These are phyloP conservation scores for Sporothrix globosa DNA, from an alignment of 2,329 filamentous ascomycete genomes.

Conservation along the genomic window DNA sequence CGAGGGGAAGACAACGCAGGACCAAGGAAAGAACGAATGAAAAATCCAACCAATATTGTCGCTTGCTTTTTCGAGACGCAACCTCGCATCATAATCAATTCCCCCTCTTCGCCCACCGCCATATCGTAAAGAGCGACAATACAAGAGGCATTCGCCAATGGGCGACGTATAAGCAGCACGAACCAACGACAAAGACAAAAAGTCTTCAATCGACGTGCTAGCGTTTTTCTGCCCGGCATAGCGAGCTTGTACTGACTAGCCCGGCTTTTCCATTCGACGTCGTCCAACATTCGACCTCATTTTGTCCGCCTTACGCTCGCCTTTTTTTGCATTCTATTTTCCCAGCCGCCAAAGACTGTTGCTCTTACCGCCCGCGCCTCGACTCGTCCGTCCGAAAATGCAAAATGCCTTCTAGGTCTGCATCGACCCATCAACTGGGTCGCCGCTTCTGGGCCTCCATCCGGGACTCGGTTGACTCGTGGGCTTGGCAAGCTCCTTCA, in stretches of 20 bases:
- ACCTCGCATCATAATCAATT: constrained; percentile 7
- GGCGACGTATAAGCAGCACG: constrained; percentile 18
- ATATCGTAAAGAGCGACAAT: not conserved
- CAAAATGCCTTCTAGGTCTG: constrained; percentile 44
- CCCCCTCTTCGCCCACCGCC: constrained; percentile 16
- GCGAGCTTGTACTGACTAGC: constrained; percentile 11
- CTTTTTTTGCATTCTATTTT: not conserved
- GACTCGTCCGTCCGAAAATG: constrained; percentile 30
- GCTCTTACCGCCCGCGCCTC: not conserved
- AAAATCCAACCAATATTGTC: constrained; percentile 25
- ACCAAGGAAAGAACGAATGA: constrained; percentile 16
- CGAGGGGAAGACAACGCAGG: constrained; percentile 14
- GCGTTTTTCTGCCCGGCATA: constrained; percentile 6
- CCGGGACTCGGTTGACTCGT: constrained; percentile 40
- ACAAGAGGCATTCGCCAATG: not conserved
- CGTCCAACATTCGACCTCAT: not conserved
- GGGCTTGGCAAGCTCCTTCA: constrained; percentile 36
- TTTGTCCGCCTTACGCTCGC: not conserved
- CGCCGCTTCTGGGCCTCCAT: constrained; percentile 44
- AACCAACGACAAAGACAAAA: constrained; percentile 18
- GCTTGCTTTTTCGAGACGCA: constrained; percentile 22
- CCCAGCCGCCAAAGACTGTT: not conserved
- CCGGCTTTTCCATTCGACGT: constrained; percentile 1
- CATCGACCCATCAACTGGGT: constrained; percentile 44
- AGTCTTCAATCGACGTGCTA: constrained; percentile 12